phyloP scores from a whole-genome alignment of 768 basidiomycete species.

The Cubamyces sp. region DNA sequence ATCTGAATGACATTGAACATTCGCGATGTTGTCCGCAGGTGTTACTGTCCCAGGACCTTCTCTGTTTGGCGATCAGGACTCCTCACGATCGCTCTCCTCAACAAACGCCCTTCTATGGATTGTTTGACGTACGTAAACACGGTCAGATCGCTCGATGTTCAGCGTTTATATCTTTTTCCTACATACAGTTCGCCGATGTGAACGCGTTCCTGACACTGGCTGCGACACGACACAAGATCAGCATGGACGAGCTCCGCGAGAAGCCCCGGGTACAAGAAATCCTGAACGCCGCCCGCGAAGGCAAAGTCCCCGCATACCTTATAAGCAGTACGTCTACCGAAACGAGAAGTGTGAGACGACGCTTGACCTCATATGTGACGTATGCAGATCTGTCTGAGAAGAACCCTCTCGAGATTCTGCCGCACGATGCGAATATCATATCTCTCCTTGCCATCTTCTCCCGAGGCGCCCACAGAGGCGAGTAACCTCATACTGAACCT shows the following conservation, averaged over 20 bases:
- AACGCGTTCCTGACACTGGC: constrained; percentile 88
- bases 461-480: constrained; percentile 74
- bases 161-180: background rate
- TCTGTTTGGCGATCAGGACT: constrained; percentile 66
- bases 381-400: constrained; percentile 81
- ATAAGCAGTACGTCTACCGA: constrained; percentile 66
- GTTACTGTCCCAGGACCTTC: constrained; percentile 62
- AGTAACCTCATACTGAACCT: too few species aligned
- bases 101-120: constrained; percentile 46
- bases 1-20: background rate
- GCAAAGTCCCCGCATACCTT: constrained; percentile 72
- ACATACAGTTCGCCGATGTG: constrained; percentile 73
- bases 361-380: constrained; percentile 6
- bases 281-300: constrained; percentile 72
- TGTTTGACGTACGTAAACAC: constrained; percentile 71
- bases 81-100: constrained; percentile 33
- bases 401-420: constrained; percentile 70
- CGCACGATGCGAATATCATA: constrained; percentile 64
- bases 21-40: constrained; percentile 41
- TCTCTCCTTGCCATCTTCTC: constrained; percentile 69
- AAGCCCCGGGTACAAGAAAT: constrained; percentile 69
- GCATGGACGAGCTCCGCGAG: constrained; percentile 60
- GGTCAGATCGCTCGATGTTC: background rate
- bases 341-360: background rate
- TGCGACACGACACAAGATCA: constrained; percentile 73